phyloP scores from a whole-genome alignment of 2,329 filamentous ascomycete species.

The Huntiella omanensis region DNA sequence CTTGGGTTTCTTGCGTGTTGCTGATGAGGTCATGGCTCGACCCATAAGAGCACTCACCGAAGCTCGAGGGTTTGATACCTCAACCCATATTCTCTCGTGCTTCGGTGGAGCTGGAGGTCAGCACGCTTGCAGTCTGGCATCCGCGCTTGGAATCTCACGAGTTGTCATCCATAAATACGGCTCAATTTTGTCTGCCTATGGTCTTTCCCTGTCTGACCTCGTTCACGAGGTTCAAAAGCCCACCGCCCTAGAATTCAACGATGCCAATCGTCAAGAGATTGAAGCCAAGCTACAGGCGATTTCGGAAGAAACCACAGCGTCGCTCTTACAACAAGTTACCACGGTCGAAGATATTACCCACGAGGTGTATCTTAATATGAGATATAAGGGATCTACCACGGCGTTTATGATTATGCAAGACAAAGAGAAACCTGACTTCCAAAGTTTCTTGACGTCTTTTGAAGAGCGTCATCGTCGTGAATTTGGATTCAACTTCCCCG shows the following conservation, averaged over 20 bases:
- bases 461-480: slow-evolving; percentile 77
- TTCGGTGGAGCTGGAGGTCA: slow-evolving; percentile 87
- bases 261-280: slow-evolving; percentile 39
- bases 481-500: slow-evolving; percentile 73
- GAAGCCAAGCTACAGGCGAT: slow-evolving; percentile 59
- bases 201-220: slow-evolving; percentile 83
- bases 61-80: slow-evolving; percentile 80
- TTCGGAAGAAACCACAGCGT: slow-evolving; percentile 51
- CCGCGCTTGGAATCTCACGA: slow-evolving; percentile 65
- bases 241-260: slow-evolving; percentile 37
- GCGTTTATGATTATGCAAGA: slow-evolving; percentile 79
- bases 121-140: slow-evolving; percentile 78
- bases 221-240: slow-evolving; percentile 81
- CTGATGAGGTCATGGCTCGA: slow-evolving; percentile 79
- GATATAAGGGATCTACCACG: slow-evolving; percentile 78
- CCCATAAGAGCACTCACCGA: slow-evolving; percentile 83
- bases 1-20: slow-evolving; percentile 74
- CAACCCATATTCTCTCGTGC: slow-evolving; percentile 73
- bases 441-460: slow-evolving; percentile 63
- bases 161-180: slow-evolving; percentile 78
- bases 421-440: slow-evolving; percentile 36
- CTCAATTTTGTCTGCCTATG: slow-evolving; percentile 75
- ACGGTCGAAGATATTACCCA: slow-evolving; percentile 54
- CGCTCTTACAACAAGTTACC: slow-evolving; percentile 64
- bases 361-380: slow-evolving; percentile 87